phyloP scores from a whole-genome alignment of 2,329 filamentous ascomycete genomes.

The Ophiostoma piceae region DNA sequence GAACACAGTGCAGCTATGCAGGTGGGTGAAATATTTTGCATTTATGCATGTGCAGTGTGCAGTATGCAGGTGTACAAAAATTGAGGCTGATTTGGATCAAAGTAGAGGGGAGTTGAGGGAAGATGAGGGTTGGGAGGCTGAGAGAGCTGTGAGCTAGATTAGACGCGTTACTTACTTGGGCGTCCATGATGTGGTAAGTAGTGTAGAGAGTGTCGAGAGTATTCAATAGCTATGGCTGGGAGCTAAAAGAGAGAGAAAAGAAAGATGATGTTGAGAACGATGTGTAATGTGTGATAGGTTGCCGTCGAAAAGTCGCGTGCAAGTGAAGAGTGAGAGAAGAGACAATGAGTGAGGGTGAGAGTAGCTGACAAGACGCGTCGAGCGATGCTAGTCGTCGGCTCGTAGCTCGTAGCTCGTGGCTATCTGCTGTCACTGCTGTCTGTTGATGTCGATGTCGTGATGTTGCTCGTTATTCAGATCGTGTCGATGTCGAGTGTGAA shows the following conservation, averaged over 20 bases:
- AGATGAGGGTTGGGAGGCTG: not conserved
- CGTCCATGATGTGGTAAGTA: not conserved
- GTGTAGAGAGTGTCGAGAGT: not conserved
- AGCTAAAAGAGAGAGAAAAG: not conserved
- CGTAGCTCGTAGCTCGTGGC: no score
- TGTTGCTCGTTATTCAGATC: not conserved
- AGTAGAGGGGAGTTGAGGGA: not conserved
- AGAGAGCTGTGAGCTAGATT: not conserved
- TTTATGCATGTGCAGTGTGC: no score
- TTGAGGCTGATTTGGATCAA: not conserved
- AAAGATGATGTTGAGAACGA: not conserved
- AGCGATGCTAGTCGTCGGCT: constrained; percentile 5
- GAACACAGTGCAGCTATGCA: constrained; percentile 7
- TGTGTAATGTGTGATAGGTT: not conserved
- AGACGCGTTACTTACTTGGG: not conserved
- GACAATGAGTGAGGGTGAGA: not conserved
- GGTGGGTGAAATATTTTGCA: not conserved
- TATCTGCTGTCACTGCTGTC: not conserved
- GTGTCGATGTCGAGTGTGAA: not conserved
- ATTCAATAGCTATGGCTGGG: not conserved
- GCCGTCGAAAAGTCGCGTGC: not conserved
- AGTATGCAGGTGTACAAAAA: not conserved
- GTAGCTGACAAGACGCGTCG: not conserved
- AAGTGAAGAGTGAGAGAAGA: not conserved
- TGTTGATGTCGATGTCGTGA: not conserved